Percentiles rank a stretch among this genome's conserved stretches.
These are phyloP conservation scores for Penicillium corylophilum DNA, from an alignment of 2,329 filamentous ascomycete genomes.

Conservation along the genomic window DNA sequence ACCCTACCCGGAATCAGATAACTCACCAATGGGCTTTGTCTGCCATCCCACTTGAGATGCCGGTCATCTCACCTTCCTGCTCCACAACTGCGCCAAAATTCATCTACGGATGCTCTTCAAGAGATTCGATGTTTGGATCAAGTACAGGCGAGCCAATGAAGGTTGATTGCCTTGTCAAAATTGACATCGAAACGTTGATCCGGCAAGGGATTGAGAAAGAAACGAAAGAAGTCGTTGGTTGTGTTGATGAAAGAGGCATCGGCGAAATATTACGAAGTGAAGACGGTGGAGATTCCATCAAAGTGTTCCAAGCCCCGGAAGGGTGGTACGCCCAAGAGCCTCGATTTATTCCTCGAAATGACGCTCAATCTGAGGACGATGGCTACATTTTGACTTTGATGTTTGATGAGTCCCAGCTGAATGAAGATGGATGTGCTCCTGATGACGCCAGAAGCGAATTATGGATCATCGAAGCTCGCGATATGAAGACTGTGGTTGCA, in stretches of 20 bases:
- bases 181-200: background rate
- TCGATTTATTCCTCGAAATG: slow-evolving; percentile 2
- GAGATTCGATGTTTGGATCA: slow-evolving; percentile 8
- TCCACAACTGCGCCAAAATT: slow-evolving; percentile 59
- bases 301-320: background rate
- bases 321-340: slow-evolving; percentile 4
- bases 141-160: background rate
- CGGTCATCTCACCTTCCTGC: background rate
- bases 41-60: background rate
- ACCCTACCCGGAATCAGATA: background rate
- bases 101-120: slow-evolving; percentile 66
- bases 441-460: slow-evolving; percentile 57
- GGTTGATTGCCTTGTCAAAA: background rate
- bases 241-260: background rate
- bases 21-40: background rate
- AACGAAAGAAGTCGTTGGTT: background rate
- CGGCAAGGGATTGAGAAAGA: background rate
- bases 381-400: slow-evolving; percentile 68
- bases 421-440: slow-evolving; percentile 48
- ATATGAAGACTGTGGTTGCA: slow-evolving; percentile 54
- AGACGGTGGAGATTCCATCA: background rate
- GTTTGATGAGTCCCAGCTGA: slow-evolving; percentile 63
- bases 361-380: slow-evolving; percentile 57
- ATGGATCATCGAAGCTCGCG: slow-evolving; percentile 50
- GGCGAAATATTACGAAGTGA: background rate